phyloP scores from a whole-genome alignment of 176 grass and related monocot species.

The Juncus inflexus region DNA sequence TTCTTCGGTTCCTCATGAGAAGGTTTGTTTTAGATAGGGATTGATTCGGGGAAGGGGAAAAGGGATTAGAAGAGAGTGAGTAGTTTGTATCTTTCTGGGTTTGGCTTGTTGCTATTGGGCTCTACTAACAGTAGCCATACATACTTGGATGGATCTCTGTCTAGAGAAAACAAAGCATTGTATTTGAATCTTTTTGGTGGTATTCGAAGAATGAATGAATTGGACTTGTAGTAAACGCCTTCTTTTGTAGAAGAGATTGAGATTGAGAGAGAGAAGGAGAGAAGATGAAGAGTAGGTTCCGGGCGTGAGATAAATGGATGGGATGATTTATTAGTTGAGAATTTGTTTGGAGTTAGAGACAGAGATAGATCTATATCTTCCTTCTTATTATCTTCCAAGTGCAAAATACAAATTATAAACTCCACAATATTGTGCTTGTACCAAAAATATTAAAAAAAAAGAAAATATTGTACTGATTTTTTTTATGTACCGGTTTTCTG shows the following conservation, averaged over 20 bases:
- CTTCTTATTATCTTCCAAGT: constrained; percentile 13
- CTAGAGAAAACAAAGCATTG: constrained; percentile 5
- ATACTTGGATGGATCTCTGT: neutral
- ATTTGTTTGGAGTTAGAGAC: neutral
- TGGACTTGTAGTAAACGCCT: constrained; percentile 3
- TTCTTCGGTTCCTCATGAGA: constrained; percentile 28
- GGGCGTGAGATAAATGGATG: constrained; percentile 21
- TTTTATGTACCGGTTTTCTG: too few relatives aligned
- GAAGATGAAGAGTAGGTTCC: constrained; percentile 16
- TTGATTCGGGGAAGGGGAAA: neutral
- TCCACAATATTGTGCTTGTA: too few relatives aligned
- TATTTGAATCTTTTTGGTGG: constrained; percentile 12
- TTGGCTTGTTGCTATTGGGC: constrained; percentile 21
- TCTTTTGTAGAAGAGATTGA: neutral
- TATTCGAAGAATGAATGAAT: constrained; percentile 27
- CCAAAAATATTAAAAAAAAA: too few relatives aligned
- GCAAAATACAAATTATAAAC: neutral
- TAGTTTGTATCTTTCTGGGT: neutral
- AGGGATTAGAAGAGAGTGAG: constrained; percentile 4
- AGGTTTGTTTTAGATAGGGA: neutral
- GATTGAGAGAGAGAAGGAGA: constrained; percentile 3
- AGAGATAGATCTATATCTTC: neutral
- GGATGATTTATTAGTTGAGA: constrained; percentile 15
- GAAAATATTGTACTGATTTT: too few relatives aligned
- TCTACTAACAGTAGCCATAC: neutral